Percentiles rank a stretch among this genome's conserved stretches.
These are phyloP conservation scores for Candida sithepensis DNA, from an alignment of 805 yeast genomes.

Conservation along the genomic window DNA sequence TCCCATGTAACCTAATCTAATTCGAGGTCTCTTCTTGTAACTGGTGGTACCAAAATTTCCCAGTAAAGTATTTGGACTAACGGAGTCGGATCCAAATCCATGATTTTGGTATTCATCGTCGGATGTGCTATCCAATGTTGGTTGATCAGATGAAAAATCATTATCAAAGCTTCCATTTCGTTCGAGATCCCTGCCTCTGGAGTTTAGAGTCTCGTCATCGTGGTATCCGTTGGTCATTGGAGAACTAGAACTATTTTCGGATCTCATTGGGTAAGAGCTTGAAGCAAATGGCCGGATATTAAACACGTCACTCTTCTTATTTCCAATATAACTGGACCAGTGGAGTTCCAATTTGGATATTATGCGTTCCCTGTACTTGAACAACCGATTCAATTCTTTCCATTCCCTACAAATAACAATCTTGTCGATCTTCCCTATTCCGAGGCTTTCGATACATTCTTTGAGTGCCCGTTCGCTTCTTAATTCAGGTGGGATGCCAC, in stretches of 20 bases:
- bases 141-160: constrained; percentile 1
- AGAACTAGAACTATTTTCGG: constrained; percentile 7
- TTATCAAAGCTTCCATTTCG: background rate
- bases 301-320: constrained; percentile 20
- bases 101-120: constrained; percentile 23
- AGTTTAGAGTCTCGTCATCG: constrained; percentile 13
- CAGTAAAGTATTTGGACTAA: constrained; percentile 2
- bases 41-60: constrained; percentile 13
- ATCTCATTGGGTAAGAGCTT: constrained; percentile 22
- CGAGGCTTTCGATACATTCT: constrained; percentile 70
- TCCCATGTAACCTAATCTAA: constrained; percentile 59
- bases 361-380: constrained; percentile 52
- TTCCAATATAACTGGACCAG: constrained; percentile 69
- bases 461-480: constrained; percentile 68
- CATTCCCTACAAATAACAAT: constrained; percentile 85
- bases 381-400: constrained; percentile 66
- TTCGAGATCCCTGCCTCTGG: background rate
- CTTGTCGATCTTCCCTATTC: constrained; percentile 75
- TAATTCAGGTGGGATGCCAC: constrained; percentile 84
- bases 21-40: constrained; percentile 51
- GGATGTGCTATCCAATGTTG: constrained; percentile 11
- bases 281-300: constrained; percentile 26
- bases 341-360: constrained; percentile 58
- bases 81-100: background rate
- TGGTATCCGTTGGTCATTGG: constrained; percentile 12